Conservation (phyloP, 352 stramenopile genomes). For the Pythium monospermum region DNA sequence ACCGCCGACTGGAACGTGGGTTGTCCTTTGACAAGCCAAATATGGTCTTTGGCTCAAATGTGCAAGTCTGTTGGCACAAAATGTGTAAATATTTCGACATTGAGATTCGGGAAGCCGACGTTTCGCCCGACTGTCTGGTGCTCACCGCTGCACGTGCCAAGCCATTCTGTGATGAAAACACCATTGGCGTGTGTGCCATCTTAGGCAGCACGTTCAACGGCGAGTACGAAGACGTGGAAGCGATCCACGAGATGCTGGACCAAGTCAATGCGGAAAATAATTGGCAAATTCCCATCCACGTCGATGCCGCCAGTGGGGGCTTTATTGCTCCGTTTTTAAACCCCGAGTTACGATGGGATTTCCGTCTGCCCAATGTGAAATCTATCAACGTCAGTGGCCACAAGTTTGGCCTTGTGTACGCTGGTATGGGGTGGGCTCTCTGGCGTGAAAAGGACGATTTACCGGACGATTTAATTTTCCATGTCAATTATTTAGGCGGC, state of each 20-base stretch:
- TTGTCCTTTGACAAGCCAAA: slow-evolving; percentile 86
- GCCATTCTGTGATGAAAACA: slow-evolving; percentile 89
- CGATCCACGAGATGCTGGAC: slow-evolving; percentile 85
- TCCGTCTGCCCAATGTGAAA: slow-evolving; percentile 87
- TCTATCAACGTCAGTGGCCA: slow-evolving; percentile 93
- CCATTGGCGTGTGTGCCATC: slow-evolving; percentile 89
- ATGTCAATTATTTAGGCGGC: slow-evolving; percentile 90
- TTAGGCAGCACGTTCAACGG: slow-evolving; percentile 92
- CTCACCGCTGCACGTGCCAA: slow-evolving; percentile 76
- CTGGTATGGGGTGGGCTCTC: slow-evolving; percentile 90
- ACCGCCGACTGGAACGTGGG: slow-evolving; percentile 71
- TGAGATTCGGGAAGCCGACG: slow-evolving; percentile 83
- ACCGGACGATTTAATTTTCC: slow-evolving; percentile 85
- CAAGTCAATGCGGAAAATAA: slow-evolving; percentile 80
- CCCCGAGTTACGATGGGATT: slow-evolving; percentile 88
- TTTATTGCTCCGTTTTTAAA: slow-evolving; percentile 91
- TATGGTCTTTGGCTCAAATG: slow-evolving; percentile 91
- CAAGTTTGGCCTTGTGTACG: slow-evolving; percentile 92
- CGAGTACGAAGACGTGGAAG: slow-evolving; percentile 90
- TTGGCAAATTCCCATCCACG: slow-evolving; percentile 86
- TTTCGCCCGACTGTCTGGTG: slow-evolving; percentile 81
- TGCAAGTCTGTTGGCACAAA: slow-evolving; percentile 93
- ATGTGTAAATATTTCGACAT: slow-evolving; percentile 95
- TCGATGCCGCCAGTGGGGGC: slow-evolving; percentile 88
- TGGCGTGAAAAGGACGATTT: slow-evolving; percentile 83